Evolutionary conservation across 345 rosid species (phyloP).

Genomic region (Moricandia arvensis): DNA sequence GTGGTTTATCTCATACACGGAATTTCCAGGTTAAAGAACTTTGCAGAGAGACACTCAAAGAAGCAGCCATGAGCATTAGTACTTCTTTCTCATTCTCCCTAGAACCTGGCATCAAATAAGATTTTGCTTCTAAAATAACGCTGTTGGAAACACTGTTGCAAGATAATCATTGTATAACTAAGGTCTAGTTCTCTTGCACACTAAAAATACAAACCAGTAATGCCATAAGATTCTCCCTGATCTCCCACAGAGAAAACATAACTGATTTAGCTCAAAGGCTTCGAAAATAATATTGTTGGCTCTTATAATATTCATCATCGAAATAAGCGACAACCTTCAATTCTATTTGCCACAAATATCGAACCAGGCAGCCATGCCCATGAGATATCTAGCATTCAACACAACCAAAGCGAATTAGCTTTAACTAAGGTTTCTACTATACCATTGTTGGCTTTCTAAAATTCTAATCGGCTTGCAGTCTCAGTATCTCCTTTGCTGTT

Average conservation of each 20-base stretch:
- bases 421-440: neutral
- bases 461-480: conserved; percentile 67
- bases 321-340: neutral
- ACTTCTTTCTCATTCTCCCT: neutral
- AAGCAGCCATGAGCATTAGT: conserved; percentile 10
- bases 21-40: conserved; percentile 18
- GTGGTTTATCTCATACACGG: conserved; percentile 53
- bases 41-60: conserved; percentile 19
- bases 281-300: neutral
- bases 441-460: neutral
- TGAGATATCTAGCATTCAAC: neutral
- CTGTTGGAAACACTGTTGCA: neutral
- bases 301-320: neutral
- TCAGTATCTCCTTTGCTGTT: conserved; percentile 88
- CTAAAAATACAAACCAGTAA: neutral
- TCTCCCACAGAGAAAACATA: neutral
- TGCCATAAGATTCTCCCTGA: neutral
- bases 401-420: neutral
- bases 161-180: neutral
- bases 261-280: neutral
- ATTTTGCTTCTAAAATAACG: neutral
- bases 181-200: neutral
- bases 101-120: neutral
- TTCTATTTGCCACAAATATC: neutral
- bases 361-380: neutral